Evolutionary conservation across 768 basidiomycete species (phyloP).

Genomic region (Boletus patriciae): DNA sequence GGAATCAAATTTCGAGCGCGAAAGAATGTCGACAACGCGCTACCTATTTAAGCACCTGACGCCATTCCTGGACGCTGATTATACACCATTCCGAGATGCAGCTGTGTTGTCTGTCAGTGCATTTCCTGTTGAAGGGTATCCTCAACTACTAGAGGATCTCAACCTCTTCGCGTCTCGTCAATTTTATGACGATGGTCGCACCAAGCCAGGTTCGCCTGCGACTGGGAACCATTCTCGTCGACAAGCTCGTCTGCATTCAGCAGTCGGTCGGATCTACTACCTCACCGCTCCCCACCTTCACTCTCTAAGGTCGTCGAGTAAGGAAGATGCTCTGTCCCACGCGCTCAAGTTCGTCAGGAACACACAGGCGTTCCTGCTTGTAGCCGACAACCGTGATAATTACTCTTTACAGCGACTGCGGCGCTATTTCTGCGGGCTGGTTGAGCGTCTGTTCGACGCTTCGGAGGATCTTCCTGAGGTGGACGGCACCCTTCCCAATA

Average conservation of each 20-base stretch:
- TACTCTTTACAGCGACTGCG: constrained; percentile 77
- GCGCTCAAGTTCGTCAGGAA: constrained; percentile 86
- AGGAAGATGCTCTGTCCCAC: constrained; percentile 71
- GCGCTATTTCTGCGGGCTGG: constrained; percentile 86
- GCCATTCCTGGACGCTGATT: constrained; percentile 85
- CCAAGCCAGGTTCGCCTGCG: constrained; percentile 46
- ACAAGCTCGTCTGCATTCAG: constrained; percentile 79
- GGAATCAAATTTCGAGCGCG: constrained; percentile 74
- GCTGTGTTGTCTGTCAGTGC: constrained; percentile 88
- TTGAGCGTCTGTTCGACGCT: constrained; percentile 83
- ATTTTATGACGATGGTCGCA: constrained; percentile 68
- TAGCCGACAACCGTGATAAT: constrained; percentile 70
- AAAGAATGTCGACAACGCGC: constrained; percentile 77
- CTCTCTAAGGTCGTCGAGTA: constrained; percentile 63
- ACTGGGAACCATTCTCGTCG: constrained; percentile 59
- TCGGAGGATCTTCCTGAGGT: constrained; percentile 67
- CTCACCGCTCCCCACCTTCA: constrained; percentile 78
- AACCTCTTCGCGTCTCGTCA: constrained; percentile 77
- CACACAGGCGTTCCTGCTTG: constrained; percentile 75
- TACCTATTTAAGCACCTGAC: constrained; percentile 84
- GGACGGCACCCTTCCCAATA: constrained; percentile 70
- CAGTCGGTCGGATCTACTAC: constrained; percentile 86
- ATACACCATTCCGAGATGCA: constrained; percentile 77
- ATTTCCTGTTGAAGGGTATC: constrained; percentile 74
- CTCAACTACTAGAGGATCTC: constrained; percentile 81